Base-by-base conservation (phyloP, 306 rosid genomes). In the Gastrolobium villosum region DNA sequence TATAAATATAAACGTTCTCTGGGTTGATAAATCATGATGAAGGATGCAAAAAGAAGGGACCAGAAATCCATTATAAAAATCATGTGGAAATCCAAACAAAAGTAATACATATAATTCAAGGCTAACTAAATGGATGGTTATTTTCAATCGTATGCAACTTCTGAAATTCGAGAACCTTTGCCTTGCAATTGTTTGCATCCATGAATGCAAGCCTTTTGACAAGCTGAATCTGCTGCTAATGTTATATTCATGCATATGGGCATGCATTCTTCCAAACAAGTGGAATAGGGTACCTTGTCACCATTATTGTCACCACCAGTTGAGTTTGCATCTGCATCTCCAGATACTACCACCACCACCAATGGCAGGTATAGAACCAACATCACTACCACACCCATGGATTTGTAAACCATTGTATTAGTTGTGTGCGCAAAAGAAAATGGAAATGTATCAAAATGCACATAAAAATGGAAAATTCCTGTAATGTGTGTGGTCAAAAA, bases 121-220 rank as follows among this genome's bases (percentile, higher is more conserved):
- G 20, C 7, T 15, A 6, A 20, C 60, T 54, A 5, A 15, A 5
- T 54, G 60, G 32, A 20, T 54, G 6, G 6, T 5, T 11, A 15
- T 7, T 39, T 31, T 73, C 36, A 60, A 2, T 44, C 6, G 4
- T 59, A 35, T 49, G 6, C 10, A 36, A 8, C 7, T 64, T 10
- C 3, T 41, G 2, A 35, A 13, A 35, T 3, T 4, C 7, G 7
- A 48, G 82, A 74, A 40, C 81, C 81, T 77, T 72, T 67, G 43
- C 79, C 84, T 39, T 46, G 76, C 37, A 85, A 74, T 70, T 81
- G 86, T 37, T 39, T 11, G 70, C 86, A 85, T 53, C 79, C 86
- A 4, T 66, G 46, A 14, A 0, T 0, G 36, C 88, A 81, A 15
- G 76, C 88, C 3, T 3, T 6, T 13, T 45, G 14, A 39, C 86